Conservation (phyloP, 495 filamentous ascomycete species). For the Penicillium flavigenum region DNA sequence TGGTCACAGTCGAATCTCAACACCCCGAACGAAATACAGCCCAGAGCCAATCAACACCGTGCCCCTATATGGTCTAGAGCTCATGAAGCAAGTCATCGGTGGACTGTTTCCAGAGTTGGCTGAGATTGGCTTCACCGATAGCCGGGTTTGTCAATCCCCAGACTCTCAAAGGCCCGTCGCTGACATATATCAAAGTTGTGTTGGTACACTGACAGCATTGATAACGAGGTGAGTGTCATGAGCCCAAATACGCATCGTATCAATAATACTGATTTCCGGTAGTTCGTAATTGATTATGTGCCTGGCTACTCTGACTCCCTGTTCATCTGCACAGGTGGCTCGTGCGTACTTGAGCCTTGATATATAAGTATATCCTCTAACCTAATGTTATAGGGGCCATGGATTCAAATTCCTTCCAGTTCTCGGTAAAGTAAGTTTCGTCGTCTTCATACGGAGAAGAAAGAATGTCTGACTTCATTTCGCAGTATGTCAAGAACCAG, state of each 20-base stretch:
- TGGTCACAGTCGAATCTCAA: slow-evolving; percentile 17
- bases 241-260: no score
- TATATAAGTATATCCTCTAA: neutral
- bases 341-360: slow-evolving; percentile 11
- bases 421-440: slow-evolving; percentile 19
- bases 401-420: slow-evolving; percentile 23
- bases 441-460: neutral
- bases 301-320: slow-evolving; percentile 18
- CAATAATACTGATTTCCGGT: slow-evolving; percentile 2
- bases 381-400: slow-evolving; percentile 10
- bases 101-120: slow-evolving; percentile 17
- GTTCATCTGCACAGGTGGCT: slow-evolving; percentile 21
- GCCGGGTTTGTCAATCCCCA: slow-evolving; percentile 6
- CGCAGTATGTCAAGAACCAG: slow-evolving; percentile 23
- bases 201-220: slow-evolving; percentile 22
- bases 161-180: neutral
- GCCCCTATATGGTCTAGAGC: slow-evolving; percentile 17
- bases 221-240: slow-evolving; percentile 15
- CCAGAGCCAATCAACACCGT: slow-evolving; percentile 20
- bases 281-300: slow-evolving; percentile 22
- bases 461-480: neutral
- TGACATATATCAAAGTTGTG: slow-evolving; percentile 14
- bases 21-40: slow-evolving; percentile 22
- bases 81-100: slow-evolving; percentile 22
- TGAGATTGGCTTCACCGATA: slow-evolving; percentile 19